Conservation (phyloP, 2,329 filamentous ascomycete genomes). For the Alternaria hordeiaustralica region DNA sequence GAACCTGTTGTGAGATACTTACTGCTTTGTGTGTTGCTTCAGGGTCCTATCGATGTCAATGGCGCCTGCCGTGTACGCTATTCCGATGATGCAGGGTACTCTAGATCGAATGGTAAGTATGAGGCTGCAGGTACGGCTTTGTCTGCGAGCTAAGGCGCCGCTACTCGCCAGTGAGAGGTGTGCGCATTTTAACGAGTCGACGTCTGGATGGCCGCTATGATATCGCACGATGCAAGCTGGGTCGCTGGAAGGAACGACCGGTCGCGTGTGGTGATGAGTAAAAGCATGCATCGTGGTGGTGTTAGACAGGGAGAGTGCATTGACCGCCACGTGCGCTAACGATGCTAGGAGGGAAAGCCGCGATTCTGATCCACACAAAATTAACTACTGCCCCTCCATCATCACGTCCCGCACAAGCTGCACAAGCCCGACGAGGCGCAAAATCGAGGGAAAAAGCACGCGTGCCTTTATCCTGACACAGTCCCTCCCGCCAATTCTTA, state of each 20-base stretch:
- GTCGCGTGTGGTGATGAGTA: neutral
- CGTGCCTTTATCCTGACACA: slow-evolving; percentile 16
- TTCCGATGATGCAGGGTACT: neutral
- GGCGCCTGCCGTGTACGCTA: neutral
- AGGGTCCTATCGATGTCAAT: neutral
- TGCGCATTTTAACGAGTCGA: neutral
- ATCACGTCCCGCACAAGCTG: slow-evolving; percentile 33
- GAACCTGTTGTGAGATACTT: neutral
- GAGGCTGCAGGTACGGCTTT: slow-evolving; percentile 14
- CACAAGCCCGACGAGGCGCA: slow-evolving; percentile 36
- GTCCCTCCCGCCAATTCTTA: slow-evolving; percentile 18
- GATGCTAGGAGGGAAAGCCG: slow-evolving; percentile 17
- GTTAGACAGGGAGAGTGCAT: slow-evolving; percentile 8
- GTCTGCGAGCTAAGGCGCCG: neutral
- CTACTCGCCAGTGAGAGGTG: neutral
- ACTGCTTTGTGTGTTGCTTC: neutral
- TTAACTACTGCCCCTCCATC: slow-evolving; percentile 22
- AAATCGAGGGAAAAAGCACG: slow-evolving; percentile 20
- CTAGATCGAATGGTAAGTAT: neutral
- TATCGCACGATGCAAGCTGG: neutral
- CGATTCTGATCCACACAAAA: slow-evolving; percentile 24
- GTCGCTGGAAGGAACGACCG: neutral
- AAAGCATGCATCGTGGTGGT: neutral
- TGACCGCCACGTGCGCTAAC: slow-evolving; percentile 24
- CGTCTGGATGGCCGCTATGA: neutral